Base-by-base conservation (phyloP, 768 basidiomycete species). In the Hirschioporus abietinus region DNA sequence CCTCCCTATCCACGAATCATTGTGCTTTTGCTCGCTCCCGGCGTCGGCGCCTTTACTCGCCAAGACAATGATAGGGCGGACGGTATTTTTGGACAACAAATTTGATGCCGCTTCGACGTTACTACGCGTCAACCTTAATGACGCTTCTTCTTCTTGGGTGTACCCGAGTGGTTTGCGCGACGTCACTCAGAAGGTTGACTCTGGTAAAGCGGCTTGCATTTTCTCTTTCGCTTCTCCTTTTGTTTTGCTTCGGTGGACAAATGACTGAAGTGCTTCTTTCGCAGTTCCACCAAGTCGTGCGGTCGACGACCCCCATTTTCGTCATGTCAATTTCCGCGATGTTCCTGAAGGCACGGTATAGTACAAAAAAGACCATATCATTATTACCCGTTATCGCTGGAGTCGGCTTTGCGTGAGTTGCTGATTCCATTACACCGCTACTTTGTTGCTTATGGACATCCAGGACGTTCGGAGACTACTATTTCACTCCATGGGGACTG, bases 201-300 rank as follows among this genome's bases (percentile, higher is more conserved):
- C 42, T 52, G 4, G 42, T 10, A 20, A 52, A 1, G 15, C 42
- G 42, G 42, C 42, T 52, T 52, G 42, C 42, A 52, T 5, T 15
- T 52, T 52, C 42, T 58, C 20, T 66, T 68, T 35, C 63, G 23
- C 62, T 58, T 65, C 18, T 15, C 65, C 65, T 24, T 62, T 64
- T 63, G 26, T 36, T 60, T 20, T 20, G 26, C 58, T 7, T 30
- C 7, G 0, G n/a, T 57, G 59, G 23, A 66, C 64, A 36, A 36
- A 36, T 36, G 7, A 36, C 42, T 52, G 42, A 52, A 12, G 35
- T 15, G 20, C 20, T 60, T 20, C 57, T 25, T 23, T 58, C 27
- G 0, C 68, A 97, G 95, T 97, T 99, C 74, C 97, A 99, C 76
- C 96, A 99, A 81, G 94, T 99, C 65, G 89, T 99, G 42, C 91